These are phyloP conservation scores for Quercus robur DNA, from an alignment of 306 rosid genomes.

Conservation along the genomic window DNA sequence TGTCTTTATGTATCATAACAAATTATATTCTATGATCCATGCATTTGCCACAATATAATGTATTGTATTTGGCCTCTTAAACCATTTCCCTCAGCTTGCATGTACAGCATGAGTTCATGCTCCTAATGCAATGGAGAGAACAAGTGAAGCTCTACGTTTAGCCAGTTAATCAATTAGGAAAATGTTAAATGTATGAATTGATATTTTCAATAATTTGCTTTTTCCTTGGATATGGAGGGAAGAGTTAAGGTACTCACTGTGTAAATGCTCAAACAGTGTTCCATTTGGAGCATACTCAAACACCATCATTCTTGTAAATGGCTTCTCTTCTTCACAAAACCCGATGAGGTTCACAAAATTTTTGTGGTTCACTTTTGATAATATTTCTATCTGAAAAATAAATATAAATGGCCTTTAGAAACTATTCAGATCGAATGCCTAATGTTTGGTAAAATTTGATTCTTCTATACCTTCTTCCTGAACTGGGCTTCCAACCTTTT, in stretches of 20 bases:
- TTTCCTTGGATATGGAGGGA: background rate
- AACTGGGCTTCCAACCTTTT: constrained; percentile 62
- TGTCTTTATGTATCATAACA: background rate
- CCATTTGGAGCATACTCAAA: constrained; percentile 98
- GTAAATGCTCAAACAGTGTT: constrained; percentile 86
- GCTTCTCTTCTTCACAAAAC: constrained; percentile 75
- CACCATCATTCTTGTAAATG: constrained; percentile 94
- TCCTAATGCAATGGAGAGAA: background rate
- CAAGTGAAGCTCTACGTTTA: background rate
- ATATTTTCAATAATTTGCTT: background rate
- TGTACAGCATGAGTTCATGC: too few relatives aligned
- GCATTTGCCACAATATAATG: background rate
- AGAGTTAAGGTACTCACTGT: constrained; percentile 47
- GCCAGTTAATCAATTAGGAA: background rate
- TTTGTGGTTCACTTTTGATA: constrained; percentile 85
- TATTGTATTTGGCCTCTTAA: background rate
- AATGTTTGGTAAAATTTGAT: background rate
- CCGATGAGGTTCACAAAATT: constrained; percentile 87
- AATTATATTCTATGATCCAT: background rate
- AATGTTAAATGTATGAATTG: background rate
- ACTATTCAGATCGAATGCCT: background rate
- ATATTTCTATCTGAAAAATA: constrained; percentile 55
- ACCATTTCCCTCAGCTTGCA: background rate
- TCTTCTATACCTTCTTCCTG: constrained; percentile 59
- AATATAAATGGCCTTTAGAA: constrained; percentile 9